Percentiles rank a stretch among this genome's conserved stretches.
Conservation (phyloP, 306 rosid genomes). For the Adenanthera pavonina region DNA sequence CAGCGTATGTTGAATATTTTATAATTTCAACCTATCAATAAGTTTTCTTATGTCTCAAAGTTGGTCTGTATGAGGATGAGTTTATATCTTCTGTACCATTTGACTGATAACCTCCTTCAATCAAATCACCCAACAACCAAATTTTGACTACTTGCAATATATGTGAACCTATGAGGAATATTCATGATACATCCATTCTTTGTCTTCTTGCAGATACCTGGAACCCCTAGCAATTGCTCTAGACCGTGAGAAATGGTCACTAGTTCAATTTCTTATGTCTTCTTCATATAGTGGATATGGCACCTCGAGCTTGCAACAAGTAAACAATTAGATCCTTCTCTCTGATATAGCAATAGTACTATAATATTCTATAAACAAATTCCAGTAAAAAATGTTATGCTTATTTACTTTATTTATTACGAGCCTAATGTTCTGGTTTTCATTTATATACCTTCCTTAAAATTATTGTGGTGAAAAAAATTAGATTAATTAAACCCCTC, state of each 20-base stretch:
- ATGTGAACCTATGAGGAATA: conserved; percentile 16
- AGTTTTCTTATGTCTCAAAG: conserved; percentile 8
- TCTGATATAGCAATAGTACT: conserved; percentile 18
- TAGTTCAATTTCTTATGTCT: conserved; percentile 94
- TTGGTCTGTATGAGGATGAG: conserved; percentile 24
- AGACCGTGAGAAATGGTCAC: conserved; percentile 94
- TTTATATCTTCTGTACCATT: conserved; percentile 17
- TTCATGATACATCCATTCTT: conserved; percentile 31
- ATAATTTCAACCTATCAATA: conserved; percentile 16
- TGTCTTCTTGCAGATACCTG: conserved; percentile 67
- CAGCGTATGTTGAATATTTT: conserved; percentile 60
- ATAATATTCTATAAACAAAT: conserved; percentile 14
- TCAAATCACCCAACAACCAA: neutral
- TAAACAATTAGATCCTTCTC: conserved; percentile 47
- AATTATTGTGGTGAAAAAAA: neutral
- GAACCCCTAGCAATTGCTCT: conserved; percentile 97
- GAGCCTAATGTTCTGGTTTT: conserved; percentile 32
- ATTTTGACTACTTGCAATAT: neutral
- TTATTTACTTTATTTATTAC: neutral
- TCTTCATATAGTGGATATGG: conserved; percentile 95
- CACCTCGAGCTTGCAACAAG: conserved; percentile 94
- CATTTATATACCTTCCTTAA: neutral
- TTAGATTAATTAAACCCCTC: conserved; percentile 9
- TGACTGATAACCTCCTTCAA: conserved; percentile 15
- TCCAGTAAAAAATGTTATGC: conserved; percentile 22